Base-by-base conservation (phyloP, 768 basidiomycete genomes). In the Artomyces pyxidatus region DNA sequence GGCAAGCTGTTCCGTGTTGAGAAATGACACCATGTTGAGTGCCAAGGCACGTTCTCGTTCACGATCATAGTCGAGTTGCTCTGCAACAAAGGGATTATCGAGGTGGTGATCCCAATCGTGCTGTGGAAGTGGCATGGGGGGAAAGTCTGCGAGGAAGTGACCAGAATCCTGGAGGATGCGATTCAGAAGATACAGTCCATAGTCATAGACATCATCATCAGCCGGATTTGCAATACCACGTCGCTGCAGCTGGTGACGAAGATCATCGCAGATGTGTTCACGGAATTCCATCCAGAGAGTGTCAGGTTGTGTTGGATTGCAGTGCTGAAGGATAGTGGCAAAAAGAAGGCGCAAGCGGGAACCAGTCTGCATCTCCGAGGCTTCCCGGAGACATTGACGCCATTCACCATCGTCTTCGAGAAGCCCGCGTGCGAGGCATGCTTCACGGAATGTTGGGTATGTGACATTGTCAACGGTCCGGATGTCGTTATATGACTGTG, bases 391-490 rank as follows among this genome's bases (percentile, higher is more conserved):
- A 54, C 74, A 73, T 21, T 42, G 48, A 11, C 63, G 56, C 56
- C 73, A 63, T 51, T 77, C 76, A 37, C 66, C 59, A 38, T 70
- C 62, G 65, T 75, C 68, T 32, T 63, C 65, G 4, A 78, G 59
- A 0, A 78, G 65, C 1, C 72, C 74, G 5, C 44, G 40, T 19
- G 65, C 65, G 14, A 61, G 17, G 47, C 75, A 78, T 3, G 75
- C 73, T 1, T 65, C 68, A 26, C 62, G 57, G 42, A 70, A 77
- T 1, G 67, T 68, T 0, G 53, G 47, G 59, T 63, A 54, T 0
- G 55, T 9, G 0, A 49, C 30, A 3, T 56, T 61, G 28, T 69
- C 42, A 10, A 65, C 48, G 16, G 65, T 64, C 0, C 55, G 17
- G 28, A 47, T 39, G 30, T 58, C 48, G 16, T 51, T 45, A 26